phyloP scores from a whole-genome alignment of 2,329 filamentous ascomycete species.

The Cladosporium sp. region DNA sequence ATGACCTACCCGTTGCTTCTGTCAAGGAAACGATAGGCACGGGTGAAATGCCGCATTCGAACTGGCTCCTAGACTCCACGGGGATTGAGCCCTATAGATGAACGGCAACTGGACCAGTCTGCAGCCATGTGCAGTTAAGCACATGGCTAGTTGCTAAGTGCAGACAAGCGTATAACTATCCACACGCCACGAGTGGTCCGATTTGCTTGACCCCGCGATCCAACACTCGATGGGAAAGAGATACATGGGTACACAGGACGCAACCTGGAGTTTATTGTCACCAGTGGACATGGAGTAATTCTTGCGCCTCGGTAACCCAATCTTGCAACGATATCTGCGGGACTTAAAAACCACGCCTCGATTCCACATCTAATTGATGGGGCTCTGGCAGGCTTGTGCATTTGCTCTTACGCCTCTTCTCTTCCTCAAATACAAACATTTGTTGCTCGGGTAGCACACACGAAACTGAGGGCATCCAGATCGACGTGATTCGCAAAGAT shows the following conservation, averaged over 20 bases:
- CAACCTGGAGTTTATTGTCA: conserved; percentile 1
- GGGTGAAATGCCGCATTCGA: neutral
- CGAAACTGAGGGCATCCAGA: neutral
- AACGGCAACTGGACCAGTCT: neutral
- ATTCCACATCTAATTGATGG: neutral
- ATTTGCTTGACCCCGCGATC: conserved; percentile 12
- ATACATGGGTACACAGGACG: neutral
- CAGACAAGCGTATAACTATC: conserved; percentile 12
- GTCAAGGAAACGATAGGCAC: neutral
- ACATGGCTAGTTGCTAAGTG: conserved; percentile 12
- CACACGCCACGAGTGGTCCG: neutral
- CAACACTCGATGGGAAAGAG: neutral
- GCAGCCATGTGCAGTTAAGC: conserved; percentile 6
- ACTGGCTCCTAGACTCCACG: neutral
- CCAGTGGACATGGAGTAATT: neutral
- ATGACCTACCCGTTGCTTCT: neutral
- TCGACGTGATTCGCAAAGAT: neutral
- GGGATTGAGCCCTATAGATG: neutral
- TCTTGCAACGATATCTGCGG: neutral
- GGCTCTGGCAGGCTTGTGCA: neutral
- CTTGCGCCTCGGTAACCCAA: conserved; percentile 5
- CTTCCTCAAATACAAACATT: neutral
- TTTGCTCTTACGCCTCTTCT: neutral
- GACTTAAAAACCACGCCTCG: neutral
- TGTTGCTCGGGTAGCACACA: neutral